Conservation (phyloP, 345 rosid genomes). For the Gossypium longicalyx region DNA sequence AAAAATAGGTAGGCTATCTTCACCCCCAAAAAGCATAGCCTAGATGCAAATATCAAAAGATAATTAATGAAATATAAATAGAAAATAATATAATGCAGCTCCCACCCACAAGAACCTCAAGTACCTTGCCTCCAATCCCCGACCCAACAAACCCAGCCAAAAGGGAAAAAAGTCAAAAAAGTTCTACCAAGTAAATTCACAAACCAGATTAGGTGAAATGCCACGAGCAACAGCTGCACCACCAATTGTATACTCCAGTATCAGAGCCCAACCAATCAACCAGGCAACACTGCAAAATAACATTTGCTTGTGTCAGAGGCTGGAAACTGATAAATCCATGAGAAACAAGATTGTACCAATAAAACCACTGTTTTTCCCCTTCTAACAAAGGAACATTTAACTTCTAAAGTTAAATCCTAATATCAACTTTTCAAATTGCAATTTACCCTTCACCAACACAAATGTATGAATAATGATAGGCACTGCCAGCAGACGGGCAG, state of each 20-base stretch:
- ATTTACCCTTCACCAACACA: constrained; percentile 95
- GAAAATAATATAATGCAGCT: constrained; percentile 2
- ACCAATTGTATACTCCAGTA: constrained; percentile 92
- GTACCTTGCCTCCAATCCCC: not conserved
- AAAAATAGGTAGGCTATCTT: constrained; percentile 59
- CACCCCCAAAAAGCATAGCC: constrained; percentile 94
- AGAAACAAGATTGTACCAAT: not conserved
- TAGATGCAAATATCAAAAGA: constrained; percentile 23
- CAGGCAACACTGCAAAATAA: constrained; percentile 64
- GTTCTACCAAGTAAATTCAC: not conserved
- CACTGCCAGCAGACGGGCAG: constrained; percentile 98
- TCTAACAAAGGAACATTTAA: not conserved
- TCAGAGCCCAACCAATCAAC: constrained; percentile 92
- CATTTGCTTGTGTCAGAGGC: constrained; percentile 3
- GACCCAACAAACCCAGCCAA: not conserved
- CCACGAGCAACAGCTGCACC: constrained; percentile 96
- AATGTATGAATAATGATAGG: constrained; percentile 95
- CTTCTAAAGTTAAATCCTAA: not conserved
- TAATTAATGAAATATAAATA: not conserved
- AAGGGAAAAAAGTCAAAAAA: not conserved
- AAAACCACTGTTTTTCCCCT: not conserved
- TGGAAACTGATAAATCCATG: not conserved
- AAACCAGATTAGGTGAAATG: constrained; percentile 83
- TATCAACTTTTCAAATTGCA: not conserved
- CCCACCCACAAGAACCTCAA: not conserved